Percentiles rank a stretch among this genome's conserved stretches.
phyloP scores from a whole-genome alignment of 345 rosid genomes.

The Trapa bicornis region DNA sequence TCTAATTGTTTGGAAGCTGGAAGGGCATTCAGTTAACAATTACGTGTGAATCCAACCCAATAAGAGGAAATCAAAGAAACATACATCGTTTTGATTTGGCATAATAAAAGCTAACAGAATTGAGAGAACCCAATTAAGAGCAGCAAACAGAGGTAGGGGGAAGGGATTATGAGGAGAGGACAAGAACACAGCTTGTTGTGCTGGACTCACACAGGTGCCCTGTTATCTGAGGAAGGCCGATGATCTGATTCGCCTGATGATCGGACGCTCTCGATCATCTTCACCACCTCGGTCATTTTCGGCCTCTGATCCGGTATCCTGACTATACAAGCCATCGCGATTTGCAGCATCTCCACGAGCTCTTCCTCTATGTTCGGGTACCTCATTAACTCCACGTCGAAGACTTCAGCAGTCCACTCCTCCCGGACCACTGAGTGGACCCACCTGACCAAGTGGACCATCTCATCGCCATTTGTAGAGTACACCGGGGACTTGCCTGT shows the following conservation, averaged over 20 bases:
- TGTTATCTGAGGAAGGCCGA: conserved; percentile 33
- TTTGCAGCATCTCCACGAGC: conserved; percentile 96
- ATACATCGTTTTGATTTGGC: not conserved
- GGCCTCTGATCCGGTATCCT: conserved; percentile 85
- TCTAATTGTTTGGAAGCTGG: no score
- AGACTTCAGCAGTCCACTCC: conserved; percentile 98
- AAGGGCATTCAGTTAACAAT: no score
- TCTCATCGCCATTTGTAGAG: conserved; percentile 71
- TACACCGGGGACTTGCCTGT: conserved; percentile 90
- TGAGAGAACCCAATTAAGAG: not conserved
- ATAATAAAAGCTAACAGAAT: conserved; percentile 4
- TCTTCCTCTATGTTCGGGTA: conserved; percentile 93
- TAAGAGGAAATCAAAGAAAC: not conserved
- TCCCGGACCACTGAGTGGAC: conserved; percentile 95
- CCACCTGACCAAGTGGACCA: conserved; percentile 90
- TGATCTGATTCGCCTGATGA: conserved; percentile 24
- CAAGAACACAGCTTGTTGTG: conserved; percentile 5
- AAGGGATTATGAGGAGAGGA: not conserved
- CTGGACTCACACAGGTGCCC: conserved; percentile 19
- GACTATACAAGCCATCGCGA: conserved; percentile 81
- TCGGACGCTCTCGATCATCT: conserved; percentile 60
- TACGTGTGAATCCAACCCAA: not conserved
- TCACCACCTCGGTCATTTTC: conserved; percentile 61
- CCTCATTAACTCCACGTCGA: conserved; percentile 79
- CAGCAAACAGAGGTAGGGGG: not conserved